Evolutionary conservation across 106 monocot species (phyloP).

Genomic region (Iris macrosiphon): DNA sequence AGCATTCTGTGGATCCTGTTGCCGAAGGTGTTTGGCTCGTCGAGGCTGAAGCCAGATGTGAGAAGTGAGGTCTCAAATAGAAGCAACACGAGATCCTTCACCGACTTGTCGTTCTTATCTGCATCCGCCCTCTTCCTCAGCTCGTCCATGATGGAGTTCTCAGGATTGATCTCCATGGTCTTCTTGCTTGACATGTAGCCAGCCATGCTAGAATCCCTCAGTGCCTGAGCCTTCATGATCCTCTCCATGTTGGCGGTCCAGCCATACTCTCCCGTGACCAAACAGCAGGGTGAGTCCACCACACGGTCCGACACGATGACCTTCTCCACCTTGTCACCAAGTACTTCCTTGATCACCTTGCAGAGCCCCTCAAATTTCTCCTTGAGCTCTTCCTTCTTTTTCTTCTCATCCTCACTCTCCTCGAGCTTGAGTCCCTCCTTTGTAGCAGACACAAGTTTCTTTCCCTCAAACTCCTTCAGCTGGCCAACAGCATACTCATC

Average conservation of each 20-base stretch:
- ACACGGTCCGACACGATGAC: conserved; percentile 72
- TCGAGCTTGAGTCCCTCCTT: conserved; percentile 73
- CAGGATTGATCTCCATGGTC: conserved; percentile 85
- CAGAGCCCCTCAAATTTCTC: conserved; percentile 74
- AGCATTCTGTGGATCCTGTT: conserved; percentile 77
- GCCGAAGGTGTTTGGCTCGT: conserved; percentile 78
- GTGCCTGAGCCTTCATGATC: conserved; percentile 77
- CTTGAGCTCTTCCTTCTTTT: conserved; percentile 51
- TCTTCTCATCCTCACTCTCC: conserved; percentile 72
- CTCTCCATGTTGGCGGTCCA: conserved; percentile 93
- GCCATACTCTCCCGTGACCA: conserved; percentile 72
- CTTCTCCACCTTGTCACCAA: conserved; percentile 79
- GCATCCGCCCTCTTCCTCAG: conserved; percentile 63
- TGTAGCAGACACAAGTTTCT: conserved; percentile 72
- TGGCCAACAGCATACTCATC: conserved; percentile 77
- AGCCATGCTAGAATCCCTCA: conserved; percentile 72
- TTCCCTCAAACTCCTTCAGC: conserved; percentile 74
- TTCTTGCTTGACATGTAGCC: conserved; percentile 85
- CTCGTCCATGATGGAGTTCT: conserved; percentile 79
- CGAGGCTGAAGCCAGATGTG: conserved; percentile 75
- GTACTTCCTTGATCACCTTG: conserved; percentile 72
- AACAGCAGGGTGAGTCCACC: conserved; percentile 72
- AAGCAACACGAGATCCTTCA: conserved; percentile 62
- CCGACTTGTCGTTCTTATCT: conserved; percentile 83
- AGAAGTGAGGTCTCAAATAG: conserved; percentile 64